Conservation (phyloP, 805 yeast species). For the Brettanomyces custersianus region DNA sequence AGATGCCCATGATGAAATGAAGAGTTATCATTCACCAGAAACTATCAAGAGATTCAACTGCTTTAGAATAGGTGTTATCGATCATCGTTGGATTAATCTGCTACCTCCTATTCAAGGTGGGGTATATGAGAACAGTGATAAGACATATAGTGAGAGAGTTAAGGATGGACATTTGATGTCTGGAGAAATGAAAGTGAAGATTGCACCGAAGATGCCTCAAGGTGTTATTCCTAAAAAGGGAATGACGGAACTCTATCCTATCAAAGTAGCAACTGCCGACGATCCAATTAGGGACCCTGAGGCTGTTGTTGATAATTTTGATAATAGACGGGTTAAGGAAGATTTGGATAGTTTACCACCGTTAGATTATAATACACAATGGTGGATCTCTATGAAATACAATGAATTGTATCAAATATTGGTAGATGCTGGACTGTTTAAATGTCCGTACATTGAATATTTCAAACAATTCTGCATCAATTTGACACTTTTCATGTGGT, state of each 20-base stretch:
- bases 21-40: conserved; percentile 65
- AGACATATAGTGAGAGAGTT: neutral
- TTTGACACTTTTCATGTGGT: conserved; percentile 37
- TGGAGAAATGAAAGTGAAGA: conserved; percentile 35
- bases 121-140: conserved; percentile 20
- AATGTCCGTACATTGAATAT: conserved; percentile 68
- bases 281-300: conserved; percentile 46
- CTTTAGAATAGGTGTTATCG: conserved; percentile 60
- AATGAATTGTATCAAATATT: conserved; percentile 48
- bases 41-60: conserved; percentile 41
- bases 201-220: conserved; percentile 46
- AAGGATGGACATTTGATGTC: conserved; percentile 12
- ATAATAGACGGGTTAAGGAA: conserved; percentile 41
- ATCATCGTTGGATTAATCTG: conserved; percentile 60
- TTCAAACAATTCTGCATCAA: conserved; percentile 62
- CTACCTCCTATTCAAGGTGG: conserved; percentile 91
- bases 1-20: conserved; percentile 88
- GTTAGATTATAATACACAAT: conserved; percentile 62
- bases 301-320: conserved; percentile 44
- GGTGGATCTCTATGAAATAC: conserved; percentile 45
- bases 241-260: conserved; percentile 29
- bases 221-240: conserved; percentile 32
- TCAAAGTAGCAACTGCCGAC: conserved; percentile 5
- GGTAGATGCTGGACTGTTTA: conserved; percentile 50
- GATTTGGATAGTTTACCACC: conserved; percentile 55